Conservation (phyloP, 805 yeast species). For the Yamadazyma sp. region DNA sequence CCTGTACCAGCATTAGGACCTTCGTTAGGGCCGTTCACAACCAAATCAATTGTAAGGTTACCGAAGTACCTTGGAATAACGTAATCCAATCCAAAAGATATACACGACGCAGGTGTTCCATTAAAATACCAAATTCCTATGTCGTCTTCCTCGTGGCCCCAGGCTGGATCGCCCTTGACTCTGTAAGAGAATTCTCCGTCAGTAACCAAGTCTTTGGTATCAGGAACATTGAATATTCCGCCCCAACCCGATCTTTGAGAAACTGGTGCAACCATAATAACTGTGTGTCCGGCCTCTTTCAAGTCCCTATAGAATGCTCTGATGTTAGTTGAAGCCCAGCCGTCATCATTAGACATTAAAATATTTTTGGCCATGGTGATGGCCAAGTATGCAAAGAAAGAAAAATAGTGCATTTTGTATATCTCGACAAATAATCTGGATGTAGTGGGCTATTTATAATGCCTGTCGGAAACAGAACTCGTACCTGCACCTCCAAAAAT, state of each 20-base stretch:
- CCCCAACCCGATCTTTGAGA: constrained; percentile 54
- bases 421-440: not conserved
- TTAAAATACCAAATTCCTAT: constrained; percentile 52
- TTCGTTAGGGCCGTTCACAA: constrained; percentile 55
- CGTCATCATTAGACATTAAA: constrained; percentile 50
- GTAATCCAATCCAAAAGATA: constrained; percentile 48
- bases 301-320: constrained; percentile 52
- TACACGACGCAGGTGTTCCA: constrained; percentile 56
- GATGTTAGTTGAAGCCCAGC: constrained; percentile 55
- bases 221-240: constrained; percentile 49
- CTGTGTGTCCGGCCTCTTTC: constrained; percentile 47
- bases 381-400: constrained; percentile 44
- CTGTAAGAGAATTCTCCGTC: constrained; percentile 49
- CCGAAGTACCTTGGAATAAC: constrained; percentile 46
- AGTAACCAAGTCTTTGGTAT: constrained; percentile 27
- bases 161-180: constrained; percentile 49
- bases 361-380: constrained; percentile 24
- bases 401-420: constrained; percentile 52
- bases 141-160: constrained; percentile 48
- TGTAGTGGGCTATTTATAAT: not conserved
- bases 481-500: too few species aligned
- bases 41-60: constrained; percentile 46
- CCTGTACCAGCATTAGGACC: constrained; percentile 48
- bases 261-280: constrained; percentile 50
- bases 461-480: too few species aligned